phyloP scores from a whole-genome alignment of 2,329 filamentous ascomycete species.

The Pseudogymnoascus sp. region DNA sequence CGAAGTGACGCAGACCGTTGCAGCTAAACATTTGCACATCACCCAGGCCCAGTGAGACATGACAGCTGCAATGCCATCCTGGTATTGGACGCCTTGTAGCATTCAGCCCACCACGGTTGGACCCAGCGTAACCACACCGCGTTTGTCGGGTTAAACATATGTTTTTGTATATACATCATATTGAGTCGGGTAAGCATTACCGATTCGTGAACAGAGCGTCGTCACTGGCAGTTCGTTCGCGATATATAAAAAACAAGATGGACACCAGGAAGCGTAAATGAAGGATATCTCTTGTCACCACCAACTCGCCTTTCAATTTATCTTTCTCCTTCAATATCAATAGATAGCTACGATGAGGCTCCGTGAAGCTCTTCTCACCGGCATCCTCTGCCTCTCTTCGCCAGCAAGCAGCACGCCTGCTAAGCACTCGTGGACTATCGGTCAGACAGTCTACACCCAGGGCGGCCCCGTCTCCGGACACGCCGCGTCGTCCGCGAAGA shows the following conservation, averaged over 20 bases:
- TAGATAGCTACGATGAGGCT: not conserved
- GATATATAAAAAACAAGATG: not conserved
- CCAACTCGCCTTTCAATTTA: not conserved
- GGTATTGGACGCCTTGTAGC: not conserved
- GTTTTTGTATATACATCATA: not conserved
- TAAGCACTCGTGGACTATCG: constrained; percentile 11
- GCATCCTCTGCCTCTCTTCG: not conserved
- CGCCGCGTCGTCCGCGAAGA: constrained; percentile 16
- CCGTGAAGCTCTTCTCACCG: not conserved
- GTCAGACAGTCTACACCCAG: constrained; percentile 22
- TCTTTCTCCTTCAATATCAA: not conserved
- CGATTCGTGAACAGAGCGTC: not conserved
- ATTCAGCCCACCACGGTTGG: not conserved
- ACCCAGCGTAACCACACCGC: not conserved
- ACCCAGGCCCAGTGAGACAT: not conserved
- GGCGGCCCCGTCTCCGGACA: constrained; percentile 23
- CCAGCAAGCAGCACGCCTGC: not conserved
- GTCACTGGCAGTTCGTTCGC: not conserved
- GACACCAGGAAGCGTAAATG: not conserved
- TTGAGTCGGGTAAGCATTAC: not conserved
- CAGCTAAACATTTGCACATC: not conserved
- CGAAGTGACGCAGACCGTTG: not conserved
- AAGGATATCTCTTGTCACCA: not conserved
- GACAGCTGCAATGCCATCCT: not conserved
- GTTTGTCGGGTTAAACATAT: not conserved